phyloP scores from a whole-genome alignment of 352 stramenopile species.

The Pythium phragmiticola region DNA sequence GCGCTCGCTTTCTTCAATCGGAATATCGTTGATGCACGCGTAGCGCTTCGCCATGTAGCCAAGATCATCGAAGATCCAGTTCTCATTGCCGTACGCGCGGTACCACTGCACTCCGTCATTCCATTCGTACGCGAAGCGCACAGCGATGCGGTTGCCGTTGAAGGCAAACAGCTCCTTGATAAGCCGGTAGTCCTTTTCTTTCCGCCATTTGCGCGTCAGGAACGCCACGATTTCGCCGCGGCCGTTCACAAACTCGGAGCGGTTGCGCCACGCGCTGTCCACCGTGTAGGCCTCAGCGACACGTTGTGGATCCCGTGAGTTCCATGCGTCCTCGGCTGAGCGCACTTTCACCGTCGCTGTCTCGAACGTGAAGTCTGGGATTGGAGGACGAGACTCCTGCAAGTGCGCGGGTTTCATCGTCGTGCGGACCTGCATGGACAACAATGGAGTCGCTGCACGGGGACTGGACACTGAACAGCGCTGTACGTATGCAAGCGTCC shows the following conservation, averaged over 20 bases:
- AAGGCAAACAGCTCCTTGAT: conserved; percentile 91
- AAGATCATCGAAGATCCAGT: conserved; percentile 85
- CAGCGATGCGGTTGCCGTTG: conserved; percentile 80
- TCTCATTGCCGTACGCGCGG: conserved; percentile 87
- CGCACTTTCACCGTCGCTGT: conserved; percentile 78
- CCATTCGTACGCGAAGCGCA: conserved; percentile 90
- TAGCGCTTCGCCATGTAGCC: conserved; percentile 85
- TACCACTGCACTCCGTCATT: conserved; percentile 67
- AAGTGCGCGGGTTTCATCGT: neutral
- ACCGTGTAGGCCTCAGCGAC: conserved; percentile 83
- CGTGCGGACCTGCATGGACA: neutral
- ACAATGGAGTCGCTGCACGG: neutral
- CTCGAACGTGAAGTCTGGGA: conserved; percentile 83
- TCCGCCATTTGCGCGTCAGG: conserved; percentile 69
- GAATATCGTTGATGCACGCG: conserved; percentile 86
- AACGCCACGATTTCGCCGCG: conserved; percentile 77
- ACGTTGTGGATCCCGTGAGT: conserved; percentile 62
- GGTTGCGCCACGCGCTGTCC: conserved; percentile 86
- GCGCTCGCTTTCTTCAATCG: conserved; percentile 69
- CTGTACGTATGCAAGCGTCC: neutral
- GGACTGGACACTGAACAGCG: neutral
- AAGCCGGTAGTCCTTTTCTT: conserved; percentile 79
- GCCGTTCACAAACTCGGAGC: conserved; percentile 76
- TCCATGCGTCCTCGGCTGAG: conserved; percentile 88
- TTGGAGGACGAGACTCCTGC: conserved; percentile 29